Conservation (phyloP, 257 asterid species). For the Jacaranda copaia region DNA sequence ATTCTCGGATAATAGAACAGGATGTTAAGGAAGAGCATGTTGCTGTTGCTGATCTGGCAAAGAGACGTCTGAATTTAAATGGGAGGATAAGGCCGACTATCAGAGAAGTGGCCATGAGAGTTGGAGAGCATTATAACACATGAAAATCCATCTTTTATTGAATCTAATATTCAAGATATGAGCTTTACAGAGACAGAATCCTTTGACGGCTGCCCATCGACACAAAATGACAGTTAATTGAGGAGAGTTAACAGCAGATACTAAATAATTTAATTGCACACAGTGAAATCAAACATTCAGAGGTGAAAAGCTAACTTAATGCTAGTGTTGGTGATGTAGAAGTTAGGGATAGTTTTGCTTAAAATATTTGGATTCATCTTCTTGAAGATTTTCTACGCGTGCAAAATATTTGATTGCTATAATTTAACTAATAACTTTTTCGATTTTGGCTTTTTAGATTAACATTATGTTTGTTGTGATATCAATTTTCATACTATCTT, state of each 20-base stretch:
- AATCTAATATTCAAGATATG: background rate
- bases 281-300: too few relatives aligned
- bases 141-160: conserved; percentile 30
- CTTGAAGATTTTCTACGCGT: too few relatives aligned
- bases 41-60: conserved; percentile 40
- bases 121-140: conserved; percentile 36
- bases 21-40: conserved; percentile 32
- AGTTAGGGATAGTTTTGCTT: too few relatives aligned
- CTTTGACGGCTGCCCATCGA: background rate
- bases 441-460: too few relatives aligned
- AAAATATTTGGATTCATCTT: too few relatives aligned
- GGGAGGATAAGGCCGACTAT: conserved; percentile 45
- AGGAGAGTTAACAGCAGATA: too few relatives aligned
- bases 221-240: background rate
- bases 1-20: conserved; percentile 38
- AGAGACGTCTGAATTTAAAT: conserved; percentile 39
- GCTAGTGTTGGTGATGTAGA: too few relatives aligned
- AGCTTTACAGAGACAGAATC: conserved; percentile 1
- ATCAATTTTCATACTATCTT: too few relatives aligned
- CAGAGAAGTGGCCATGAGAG: conserved; percentile 47
- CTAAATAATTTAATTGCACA: too few relatives aligned
- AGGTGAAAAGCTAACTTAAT: background rate
- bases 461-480: too few relatives aligned
- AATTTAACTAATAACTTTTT: too few relatives aligned
- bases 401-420: too few relatives aligned